Conservation (phyloP, 2,329 filamentous ascomycete species). For the Juglanconis sp. region DNA sequence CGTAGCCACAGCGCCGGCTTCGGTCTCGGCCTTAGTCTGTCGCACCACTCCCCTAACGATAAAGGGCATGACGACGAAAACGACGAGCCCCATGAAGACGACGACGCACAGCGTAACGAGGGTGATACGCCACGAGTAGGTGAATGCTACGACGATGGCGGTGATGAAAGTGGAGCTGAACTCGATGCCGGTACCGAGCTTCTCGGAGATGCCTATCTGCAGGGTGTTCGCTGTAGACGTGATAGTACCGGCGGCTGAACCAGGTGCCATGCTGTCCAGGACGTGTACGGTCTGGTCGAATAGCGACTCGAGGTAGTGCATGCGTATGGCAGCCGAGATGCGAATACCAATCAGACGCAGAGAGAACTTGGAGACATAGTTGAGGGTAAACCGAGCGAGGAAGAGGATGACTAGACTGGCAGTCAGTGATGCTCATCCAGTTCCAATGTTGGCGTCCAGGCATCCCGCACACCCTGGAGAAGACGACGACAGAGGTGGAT, state of each 20-base stretch:
- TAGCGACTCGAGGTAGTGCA: conserved; percentile 61
- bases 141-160: conserved; percentile 53
- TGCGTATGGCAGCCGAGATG: conserved; percentile 58
- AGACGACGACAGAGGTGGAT: neutral
- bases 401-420: conserved; percentile 12
- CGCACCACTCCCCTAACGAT: conserved; percentile 50
- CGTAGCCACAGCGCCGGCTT: conserved; percentile 57
- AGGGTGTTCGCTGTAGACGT: conserved; percentile 61
- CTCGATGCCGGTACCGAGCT: conserved; percentile 57
- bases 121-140: conserved; percentile 56
- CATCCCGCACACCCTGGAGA: too few species aligned
- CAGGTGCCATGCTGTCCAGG: conserved; percentile 63
- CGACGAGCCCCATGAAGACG: conserved; percentile 50
- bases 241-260: conserved; percentile 60
- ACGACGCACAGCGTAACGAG: conserved; percentile 56
- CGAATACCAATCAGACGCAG: conserved; percentile 62
- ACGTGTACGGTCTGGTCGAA: conserved; percentile 66
- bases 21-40: conserved; percentile 50
- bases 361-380: conserved; percentile 41
- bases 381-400: conserved; percentile 4
- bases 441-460: neutral
- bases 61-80: conserved; percentile 50
- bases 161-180: conserved; percentile 50
- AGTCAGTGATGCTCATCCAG: neutral
- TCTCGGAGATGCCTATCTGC: conserved; percentile 64